Evolutionary conservation across 352 stramenopile species (phyloP), one percentile per base, ranked within the genome.

Genomic region (Pythium sukuiense): DNA sequence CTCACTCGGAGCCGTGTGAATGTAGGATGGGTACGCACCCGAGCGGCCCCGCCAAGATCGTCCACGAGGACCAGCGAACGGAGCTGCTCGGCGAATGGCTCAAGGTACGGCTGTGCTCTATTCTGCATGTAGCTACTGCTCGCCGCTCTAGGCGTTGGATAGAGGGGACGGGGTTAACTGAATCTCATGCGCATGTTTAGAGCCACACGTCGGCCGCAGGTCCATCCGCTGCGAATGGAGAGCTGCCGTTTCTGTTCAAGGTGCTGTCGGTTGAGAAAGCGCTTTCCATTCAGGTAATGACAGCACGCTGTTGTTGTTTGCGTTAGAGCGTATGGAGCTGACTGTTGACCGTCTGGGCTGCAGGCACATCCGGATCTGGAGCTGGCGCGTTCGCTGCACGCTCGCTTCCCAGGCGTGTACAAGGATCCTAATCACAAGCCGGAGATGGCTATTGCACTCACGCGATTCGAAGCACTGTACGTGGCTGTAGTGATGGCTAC

Each of bases 401-500:
- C 70, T 8, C 87, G 85, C 13, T 93, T 96, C 63, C 97, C 97
- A 6, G 61, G 95, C 6, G 77, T 96, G 11, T 99, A 99, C 81
- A 98, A 98, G 65, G 98, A 99, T 70, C 59, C 89, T 20, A 99
- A 99, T 76, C 98, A 99, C 83, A 99, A 99, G 75, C 98, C 98
- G 1, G 98, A 99, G 75, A 99, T 99, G 95, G 94, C 97, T 14
- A 98, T 99, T 69, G 97, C 98, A 1, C 74, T 99, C 41, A 99
- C 94, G 55, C 83, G 72, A 35, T 99, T 99, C 62, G 94, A 99
- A 76, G 97, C 97, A 27, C 65, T 95, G 87, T 95, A 72, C 59
- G 83, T 80, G 20, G 6, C n/a, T 27, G 5, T 49, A 48, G 57
- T 48, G 7, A 16, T 65, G 20, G 20, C 20, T 24, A 24, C 20